Conservation (phyloP, 2,329 filamentous ascomycete genomes). For the Biscogniauxia sp. region DNA sequence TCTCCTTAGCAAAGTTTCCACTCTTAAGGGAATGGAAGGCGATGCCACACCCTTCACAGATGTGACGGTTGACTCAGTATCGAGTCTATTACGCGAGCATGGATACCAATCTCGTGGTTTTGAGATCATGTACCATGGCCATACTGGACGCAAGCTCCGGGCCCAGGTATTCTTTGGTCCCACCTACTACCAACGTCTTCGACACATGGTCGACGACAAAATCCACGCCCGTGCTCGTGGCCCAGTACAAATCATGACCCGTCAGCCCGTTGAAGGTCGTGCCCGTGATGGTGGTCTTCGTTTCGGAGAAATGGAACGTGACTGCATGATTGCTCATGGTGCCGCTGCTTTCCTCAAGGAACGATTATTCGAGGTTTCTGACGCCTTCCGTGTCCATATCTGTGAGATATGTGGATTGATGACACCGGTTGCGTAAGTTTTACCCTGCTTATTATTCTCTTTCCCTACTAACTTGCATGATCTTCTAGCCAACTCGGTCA, state of each 20-base stretch:
- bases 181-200: constrained; percentile 96
- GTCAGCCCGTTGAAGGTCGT: constrained; percentile 97
- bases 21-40: constrained; percentile 90
- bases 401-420: constrained; percentile 98
- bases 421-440: constrained; percentile 95
- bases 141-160: constrained; percentile 90
- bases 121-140: constrained; percentile 98
- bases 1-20: constrained; percentile 91
- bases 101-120: constrained; percentile 97
- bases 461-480: constrained; percentile 33
- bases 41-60: constrained; percentile 98
- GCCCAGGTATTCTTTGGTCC: constrained; percentile 96
- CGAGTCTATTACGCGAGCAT: constrained; percentile 77
- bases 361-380: constrained; percentile 92
- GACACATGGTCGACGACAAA: constrained; percentile 99
- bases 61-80: constrained; percentile 92
- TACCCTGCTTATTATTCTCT: constrained; percentile 2
- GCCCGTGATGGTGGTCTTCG: constrained; percentile 95
- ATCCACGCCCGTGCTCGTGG: constrained; percentile 98
- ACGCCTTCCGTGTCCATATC: constrained; percentile 96
- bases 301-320: constrained; percentile 99
- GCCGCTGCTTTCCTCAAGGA: constrained; percentile 97
- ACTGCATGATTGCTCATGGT: constrained; percentile 99
- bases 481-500: constrained; percentile 78
- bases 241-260: constrained; percentile 93